phyloP scores from a whole-genome alignment of 2,329 filamentous ascomycete species.

The Talaromyces sp. region DNA sequence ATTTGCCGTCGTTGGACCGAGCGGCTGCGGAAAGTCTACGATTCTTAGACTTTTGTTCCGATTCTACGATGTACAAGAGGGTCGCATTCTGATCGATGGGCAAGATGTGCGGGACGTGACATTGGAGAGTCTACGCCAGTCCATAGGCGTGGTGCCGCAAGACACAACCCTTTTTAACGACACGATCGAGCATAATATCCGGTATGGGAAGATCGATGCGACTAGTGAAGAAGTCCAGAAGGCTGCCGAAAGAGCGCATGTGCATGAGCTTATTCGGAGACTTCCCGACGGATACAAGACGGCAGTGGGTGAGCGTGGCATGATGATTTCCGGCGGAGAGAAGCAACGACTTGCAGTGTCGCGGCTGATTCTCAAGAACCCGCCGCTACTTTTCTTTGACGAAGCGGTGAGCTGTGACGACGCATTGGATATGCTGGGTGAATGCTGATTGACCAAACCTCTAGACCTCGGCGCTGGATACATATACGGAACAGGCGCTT shows the following conservation, averaged over 20 bases:
- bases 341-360: conserved; percentile 87
- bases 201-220: conserved; percentile 79
- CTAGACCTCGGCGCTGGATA: conserved; percentile 79
- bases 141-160: conserved; percentile 94
- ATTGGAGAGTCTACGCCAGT: conserved; percentile 72
- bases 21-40: conserved; percentile 93
- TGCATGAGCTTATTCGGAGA: conserved; percentile 74
- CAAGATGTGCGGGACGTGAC: conserved; percentile 84
- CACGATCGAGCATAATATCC: conserved; percentile 91
- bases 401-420: conserved; percentile 58
- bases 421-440: neutral
- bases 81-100: conserved; percentile 83
- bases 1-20: conserved; percentile 89
- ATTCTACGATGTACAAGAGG: conserved; percentile 82
- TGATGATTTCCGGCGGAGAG: conserved; percentile 96
- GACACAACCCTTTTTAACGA: conserved; percentile 97
- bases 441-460: neutral
- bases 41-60: conserved; percentile 86
- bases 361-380: conserved; percentile 79
- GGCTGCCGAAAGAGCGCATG: conserved; percentile 74
- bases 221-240: conserved; percentile 65
- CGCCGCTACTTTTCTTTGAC: conserved; percentile 87
- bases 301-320: conserved; percentile 84
- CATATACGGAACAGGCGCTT: conserved; percentile 85
- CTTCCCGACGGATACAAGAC: conserved; percentile 87